Conservation (phyloP, 495 filamentous ascomycete species). For the Penicillium bialowiezense region DNA sequence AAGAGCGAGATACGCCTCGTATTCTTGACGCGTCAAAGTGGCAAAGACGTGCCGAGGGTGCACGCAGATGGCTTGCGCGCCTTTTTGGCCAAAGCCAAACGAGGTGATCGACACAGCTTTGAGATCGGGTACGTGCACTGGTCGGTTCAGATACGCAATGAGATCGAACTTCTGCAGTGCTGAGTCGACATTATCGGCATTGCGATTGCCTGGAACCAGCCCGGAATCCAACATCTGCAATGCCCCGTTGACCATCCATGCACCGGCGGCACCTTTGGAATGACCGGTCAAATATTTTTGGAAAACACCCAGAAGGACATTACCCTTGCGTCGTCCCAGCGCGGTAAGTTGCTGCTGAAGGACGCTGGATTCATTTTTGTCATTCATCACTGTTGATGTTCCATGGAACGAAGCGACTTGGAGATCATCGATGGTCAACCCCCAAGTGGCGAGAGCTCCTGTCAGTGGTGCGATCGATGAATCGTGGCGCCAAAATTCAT, state of each 20-base stretch:
- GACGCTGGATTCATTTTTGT: constrained; percentile 98
- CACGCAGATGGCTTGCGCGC: constrained; percentile 92
- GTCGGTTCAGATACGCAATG: constrained; percentile 91
- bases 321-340: constrained; percentile 90
- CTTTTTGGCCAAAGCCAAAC: constrained; percentile 98
- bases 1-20: constrained; percentile 55
- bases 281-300: constrained; percentile 98
- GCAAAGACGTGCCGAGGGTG: constrained; percentile 95
- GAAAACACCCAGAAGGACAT: constrained; percentile 93
- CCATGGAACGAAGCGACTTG: constrained; percentile 96
- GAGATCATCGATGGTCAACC: constrained; percentile 93
- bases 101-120: constrained; percentile 98
- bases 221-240: constrained; percentile 91
- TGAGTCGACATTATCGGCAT: constrained; percentile 94
- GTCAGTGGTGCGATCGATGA: constrained; percentile 88
- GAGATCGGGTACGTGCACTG: constrained; percentile 93
- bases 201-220: constrained; percentile 92
- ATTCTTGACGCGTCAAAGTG: constrained; percentile 79
- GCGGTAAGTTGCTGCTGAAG: constrained; percentile 94
- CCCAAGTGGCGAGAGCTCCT: constrained; percentile 93
- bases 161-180: constrained; percentile 95
- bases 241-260: constrained; percentile 99
- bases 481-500: constrained; percentile 97
- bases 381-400: constrained; percentile 95
- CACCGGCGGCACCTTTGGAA: constrained; percentile 97